A percentile compares a stretch with the other conserved stretches of the same genome.
Evolutionary conservation across 495 filamentous ascomycete genomes (phyloP).

Genomic region (Cercophora scortea): DNA sequence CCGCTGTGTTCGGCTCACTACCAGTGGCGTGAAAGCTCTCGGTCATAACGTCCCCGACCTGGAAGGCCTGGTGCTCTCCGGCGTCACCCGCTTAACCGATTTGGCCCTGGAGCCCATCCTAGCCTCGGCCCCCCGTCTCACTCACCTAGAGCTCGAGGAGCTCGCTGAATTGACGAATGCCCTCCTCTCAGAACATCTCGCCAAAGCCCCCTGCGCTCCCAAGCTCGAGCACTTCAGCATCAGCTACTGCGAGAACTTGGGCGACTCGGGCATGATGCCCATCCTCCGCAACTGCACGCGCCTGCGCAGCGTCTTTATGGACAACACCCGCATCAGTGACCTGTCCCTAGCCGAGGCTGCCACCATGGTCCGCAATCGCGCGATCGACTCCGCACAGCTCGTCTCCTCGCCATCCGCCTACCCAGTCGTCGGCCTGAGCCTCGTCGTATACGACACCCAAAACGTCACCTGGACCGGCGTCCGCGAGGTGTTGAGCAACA

Average conservation of each 20-base stretch:
- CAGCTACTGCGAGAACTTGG: conserved; percentile 79
- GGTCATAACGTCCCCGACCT: conserved; percentile 70
- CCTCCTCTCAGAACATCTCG: conserved; percentile 59
- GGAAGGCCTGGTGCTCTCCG: conserved; percentile 72
- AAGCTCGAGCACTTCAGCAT: conserved; percentile 73
- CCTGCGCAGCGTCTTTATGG: conserved; percentile 71
- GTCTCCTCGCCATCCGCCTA: conserved; percentile 2
- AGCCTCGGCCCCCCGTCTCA: conserved; percentile 64
- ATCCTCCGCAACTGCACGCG: conserved; percentile 66
- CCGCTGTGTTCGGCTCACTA: conserved; percentile 66
- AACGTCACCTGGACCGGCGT: conserved; percentile 91
- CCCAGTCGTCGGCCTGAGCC: conserved; percentile 51
- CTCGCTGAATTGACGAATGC: conserved; percentile 67
- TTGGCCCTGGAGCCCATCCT: conserved; percentile 63
- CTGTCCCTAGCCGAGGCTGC: conserved; percentile 84
- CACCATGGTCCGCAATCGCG: conserved; percentile 59
- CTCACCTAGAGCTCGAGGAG: conserved; percentile 87
- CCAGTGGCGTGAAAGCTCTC: conserved; percentile 56
- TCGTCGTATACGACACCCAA: conserved; percentile 87
- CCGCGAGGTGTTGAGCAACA: conserved; percentile 75
- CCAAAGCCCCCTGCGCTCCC: conserved; percentile 63
- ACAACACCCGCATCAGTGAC: conserved; percentile 88
- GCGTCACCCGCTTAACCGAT: conserved; percentile 65
- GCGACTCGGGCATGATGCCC: conserved; percentile 78
- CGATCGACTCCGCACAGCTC: conserved; percentile 3